A percentile compares a stretch with the other conserved stretches of the same genome.
Evolutionary conservation across 495 filamentous ascomycete species (phyloP).

Genomic region (Choiromyces venosus): DNA sequence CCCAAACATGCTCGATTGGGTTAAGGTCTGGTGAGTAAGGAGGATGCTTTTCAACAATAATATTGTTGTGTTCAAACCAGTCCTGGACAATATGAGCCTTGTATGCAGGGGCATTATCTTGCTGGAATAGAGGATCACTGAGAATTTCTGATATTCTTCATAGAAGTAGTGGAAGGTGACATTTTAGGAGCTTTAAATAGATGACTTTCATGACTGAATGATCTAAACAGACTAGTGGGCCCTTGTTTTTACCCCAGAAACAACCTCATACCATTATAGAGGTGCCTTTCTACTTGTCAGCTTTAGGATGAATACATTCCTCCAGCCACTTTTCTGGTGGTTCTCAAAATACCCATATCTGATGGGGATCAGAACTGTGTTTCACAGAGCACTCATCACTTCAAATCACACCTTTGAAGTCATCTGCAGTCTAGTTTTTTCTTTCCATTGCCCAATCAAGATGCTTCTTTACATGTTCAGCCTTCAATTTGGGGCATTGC

Average conservation of each 20-base stretch:
- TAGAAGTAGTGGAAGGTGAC: neutral
- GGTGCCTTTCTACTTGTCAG: constrained; percentile 5
- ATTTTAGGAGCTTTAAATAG: constrained; percentile 10
- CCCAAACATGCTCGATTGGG: constrained; percentile 6
- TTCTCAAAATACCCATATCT: constrained; percentile 19
- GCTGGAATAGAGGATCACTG: constrained; percentile 14
- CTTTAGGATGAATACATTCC: constrained; percentile 12
- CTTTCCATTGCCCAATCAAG: no score
- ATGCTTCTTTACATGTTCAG: no score
- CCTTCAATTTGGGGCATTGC: no score
- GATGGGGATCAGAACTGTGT: constrained; percentile 1
- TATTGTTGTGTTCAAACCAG: constrained; percentile 6
- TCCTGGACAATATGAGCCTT: constrained; percentile 7
- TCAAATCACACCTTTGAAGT: constrained; percentile 23
- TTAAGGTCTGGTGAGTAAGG: constrained; percentile 31
- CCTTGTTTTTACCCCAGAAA: constrained; percentile 12
- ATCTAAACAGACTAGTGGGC: constrained; percentile 7
- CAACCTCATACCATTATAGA: constrained; percentile 22
- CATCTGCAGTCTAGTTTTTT: constrained; percentile 1
- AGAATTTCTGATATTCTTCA: neutral
- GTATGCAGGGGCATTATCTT: constrained; percentile 23
- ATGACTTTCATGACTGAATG: constrained; percentile 5
- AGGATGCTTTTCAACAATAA: constrained; percentile 8
- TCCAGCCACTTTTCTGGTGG: constrained; percentile 9
- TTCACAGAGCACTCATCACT: constrained; percentile 31